These are phyloP conservation scores for Leptographium procerum DNA, from an alignment of 2,329 filamentous ascomycete species.

Conservation along the genomic window DNA sequence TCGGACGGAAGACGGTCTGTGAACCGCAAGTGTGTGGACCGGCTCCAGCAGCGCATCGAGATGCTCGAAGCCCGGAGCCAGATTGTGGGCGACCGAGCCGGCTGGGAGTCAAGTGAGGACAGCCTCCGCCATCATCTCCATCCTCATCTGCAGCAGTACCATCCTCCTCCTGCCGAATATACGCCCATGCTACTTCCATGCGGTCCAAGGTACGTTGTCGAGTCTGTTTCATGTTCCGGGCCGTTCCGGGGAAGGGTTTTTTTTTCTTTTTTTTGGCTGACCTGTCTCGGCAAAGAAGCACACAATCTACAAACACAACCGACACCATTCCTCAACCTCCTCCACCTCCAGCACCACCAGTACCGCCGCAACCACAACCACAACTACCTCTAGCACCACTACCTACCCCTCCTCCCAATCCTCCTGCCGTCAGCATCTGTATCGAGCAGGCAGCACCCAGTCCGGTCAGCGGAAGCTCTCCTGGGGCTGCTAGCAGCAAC, in stretches of 20 bases:
- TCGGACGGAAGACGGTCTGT: constrained; percentile 4
- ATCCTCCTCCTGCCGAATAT: not conserved
- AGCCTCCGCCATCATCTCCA: not conserved
- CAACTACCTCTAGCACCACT: not conserved
- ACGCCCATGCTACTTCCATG: not conserved
- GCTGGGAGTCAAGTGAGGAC: not conserved
- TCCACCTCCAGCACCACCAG: not conserved
- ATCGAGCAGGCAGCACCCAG: not conserved
- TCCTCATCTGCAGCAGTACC: too few species aligned
- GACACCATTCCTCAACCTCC: not conserved
- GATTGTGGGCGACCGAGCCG: not conserved
- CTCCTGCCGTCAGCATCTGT: not conserved
- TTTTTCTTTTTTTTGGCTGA: too few species aligned
- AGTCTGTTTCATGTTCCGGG: not conserved
- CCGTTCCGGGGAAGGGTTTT: too few species aligned
- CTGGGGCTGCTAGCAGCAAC: not conserved
- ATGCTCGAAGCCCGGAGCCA: constrained; percentile 2
- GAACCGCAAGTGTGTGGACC: constrained; percentile 2
- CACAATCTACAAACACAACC: not conserved
- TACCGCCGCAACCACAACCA: too few species aligned
- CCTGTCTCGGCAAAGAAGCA: not conserved
- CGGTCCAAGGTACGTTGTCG: not conserved
- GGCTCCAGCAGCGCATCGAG: constrained; percentile 6
- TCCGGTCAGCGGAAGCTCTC: not conserved
- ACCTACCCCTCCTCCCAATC: not conserved